Conservation (phyloP, 495 filamentous ascomycete genomes). For the Aspergillus avenaceus region DNA sequence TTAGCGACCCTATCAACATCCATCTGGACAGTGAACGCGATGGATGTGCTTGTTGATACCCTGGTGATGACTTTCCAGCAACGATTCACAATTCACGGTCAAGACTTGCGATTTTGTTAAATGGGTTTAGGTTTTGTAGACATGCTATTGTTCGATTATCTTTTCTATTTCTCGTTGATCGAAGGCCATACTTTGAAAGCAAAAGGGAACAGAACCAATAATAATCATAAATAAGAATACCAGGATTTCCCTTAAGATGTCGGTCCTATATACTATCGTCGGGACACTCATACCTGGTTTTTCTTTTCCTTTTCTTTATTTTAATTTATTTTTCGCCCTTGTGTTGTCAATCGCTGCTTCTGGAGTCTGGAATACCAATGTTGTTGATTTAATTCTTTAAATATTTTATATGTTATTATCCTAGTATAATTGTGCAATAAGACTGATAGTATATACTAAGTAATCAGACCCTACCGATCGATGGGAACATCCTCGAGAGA, state of each 20-base stretch:
- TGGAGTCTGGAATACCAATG: constrained; percentile 28
- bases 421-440: background rate
- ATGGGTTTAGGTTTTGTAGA: constrained; percentile 13
- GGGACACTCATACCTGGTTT: constrained; percentile 8
- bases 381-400: background rate
- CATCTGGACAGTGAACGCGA: constrained; percentile 86
- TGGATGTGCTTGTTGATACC: constrained; percentile 80
- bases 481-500: background rate
- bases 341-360: constrained; percentile 11
- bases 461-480: background rate
- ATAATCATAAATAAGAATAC: too few relatives aligned
- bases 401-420: background rate
- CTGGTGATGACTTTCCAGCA: constrained; percentile 22
- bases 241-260: background rate
- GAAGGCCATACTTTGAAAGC: too few relatives aligned
- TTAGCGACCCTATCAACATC: constrained; percentile 96
- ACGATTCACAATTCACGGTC: constrained; percentile 3
- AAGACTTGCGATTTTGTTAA: constrained; percentile 5
- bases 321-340: constrained; percentile 1
- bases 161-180: background rate
- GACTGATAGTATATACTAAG: background rate
- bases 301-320: constrained; percentile 6
- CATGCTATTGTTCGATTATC: background rate
- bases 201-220: too few relatives aligned
- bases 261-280: constrained; percentile 4